These are phyloP conservation scores for Cladochytrium tenue DNA, from an alignment of 371 early-diverging fungal genomes.

Conservation along the genomic window DNA sequence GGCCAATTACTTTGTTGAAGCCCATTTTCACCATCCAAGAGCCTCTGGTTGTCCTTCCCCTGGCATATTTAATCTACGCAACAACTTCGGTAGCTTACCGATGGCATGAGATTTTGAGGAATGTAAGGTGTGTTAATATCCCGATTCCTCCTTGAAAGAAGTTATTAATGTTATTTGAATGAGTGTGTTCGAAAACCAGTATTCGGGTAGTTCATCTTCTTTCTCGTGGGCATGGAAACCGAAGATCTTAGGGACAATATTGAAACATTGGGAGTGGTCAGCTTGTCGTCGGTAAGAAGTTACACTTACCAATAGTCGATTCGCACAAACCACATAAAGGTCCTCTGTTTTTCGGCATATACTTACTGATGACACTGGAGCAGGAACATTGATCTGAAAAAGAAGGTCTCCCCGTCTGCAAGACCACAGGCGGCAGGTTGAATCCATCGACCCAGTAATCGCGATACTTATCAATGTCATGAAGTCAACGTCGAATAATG, in stretches of 20 bases:
- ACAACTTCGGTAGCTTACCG: too few species aligned
- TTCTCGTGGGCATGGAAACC: conserved; percentile 39
- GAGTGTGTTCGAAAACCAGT: too few species aligned
- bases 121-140: too few species aligned
- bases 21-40: too few species aligned
- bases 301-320: conserved; percentile 43
- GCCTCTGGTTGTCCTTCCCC: too few species aligned
- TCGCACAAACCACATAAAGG: conserved; percentile 41
- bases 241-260: conserved; percentile 17
- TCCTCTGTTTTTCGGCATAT: conserved; percentile 32
- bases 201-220: conserved; percentile 48
- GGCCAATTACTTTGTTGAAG: too few species aligned
- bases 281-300: neutral
- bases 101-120: too few species aligned
- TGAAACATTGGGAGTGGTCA: neutral
- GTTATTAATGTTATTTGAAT: too few species aligned
- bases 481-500: neutral
- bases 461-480: conserved; percentile 35
- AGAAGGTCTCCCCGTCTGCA: conserved; percentile 52
- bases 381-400: conserved; percentile 60
- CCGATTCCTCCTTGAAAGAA: too few species aligned
- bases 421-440: conserved; percentile 58
- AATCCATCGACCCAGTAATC: conserved; percentile 57
- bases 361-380: conserved; percentile 34
- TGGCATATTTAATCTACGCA: too few species aligned